These are phyloP conservation scores for Iris pallida DNA, from an alignment of 116 monocot species.

Conservation along the genomic window DNA sequence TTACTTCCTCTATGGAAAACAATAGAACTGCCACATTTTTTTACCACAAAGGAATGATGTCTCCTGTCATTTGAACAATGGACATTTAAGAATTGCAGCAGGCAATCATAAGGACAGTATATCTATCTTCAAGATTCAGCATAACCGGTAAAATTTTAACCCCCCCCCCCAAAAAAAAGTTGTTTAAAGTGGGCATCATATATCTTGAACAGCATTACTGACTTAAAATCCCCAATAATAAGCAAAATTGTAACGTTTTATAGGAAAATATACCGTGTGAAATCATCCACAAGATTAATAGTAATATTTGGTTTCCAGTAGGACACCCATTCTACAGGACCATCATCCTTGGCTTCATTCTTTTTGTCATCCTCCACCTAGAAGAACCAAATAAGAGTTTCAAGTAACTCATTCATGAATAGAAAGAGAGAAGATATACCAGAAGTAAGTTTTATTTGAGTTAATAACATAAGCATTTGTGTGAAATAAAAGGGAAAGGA, in stretches of 20 bases:
- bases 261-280: slow-evolving; percentile 48
- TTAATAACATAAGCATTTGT: not conserved
- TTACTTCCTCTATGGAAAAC: too few relatives aligned
- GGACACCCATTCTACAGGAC: slow-evolving; percentile 71
- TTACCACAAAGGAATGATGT: too few relatives aligned
- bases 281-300: slow-evolving; percentile 88
- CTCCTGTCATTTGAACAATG: too few relatives aligned
- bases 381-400: slow-evolving; percentile 15
- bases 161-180: too few relatives aligned
- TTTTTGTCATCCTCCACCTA: slow-evolving; percentile 35
- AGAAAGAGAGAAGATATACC: not conserved
- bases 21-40: too few relatives aligned
- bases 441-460: not conserved
- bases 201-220: too few relatives aligned
- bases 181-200: too few relatives aligned
- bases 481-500: slow-evolving; percentile 2
- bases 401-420: not conserved
- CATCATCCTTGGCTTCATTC: slow-evolving; percentile 50
- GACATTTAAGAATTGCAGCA: too few relatives aligned
- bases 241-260: not conserved
- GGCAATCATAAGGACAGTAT: too few relatives aligned
- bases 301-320: slow-evolving; percentile 97
- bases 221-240: too few relatives aligned
- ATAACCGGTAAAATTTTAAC: too few relatives aligned
- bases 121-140: too few relatives aligned